phyloP scores from a whole-genome alignment of 257 asterid genomes.

The Rehmannia glutinosa region DNA sequence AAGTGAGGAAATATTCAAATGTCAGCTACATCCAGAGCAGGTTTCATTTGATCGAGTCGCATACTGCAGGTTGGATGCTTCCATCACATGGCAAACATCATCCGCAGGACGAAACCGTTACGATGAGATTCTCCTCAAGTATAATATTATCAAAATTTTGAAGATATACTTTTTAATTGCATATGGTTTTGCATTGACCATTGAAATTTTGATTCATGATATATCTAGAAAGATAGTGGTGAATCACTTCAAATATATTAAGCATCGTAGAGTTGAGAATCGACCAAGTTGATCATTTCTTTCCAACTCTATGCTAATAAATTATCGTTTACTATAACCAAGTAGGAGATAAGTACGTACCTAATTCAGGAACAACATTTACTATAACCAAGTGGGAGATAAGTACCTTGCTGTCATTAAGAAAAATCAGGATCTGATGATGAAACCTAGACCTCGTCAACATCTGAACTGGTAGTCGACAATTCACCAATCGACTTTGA shows the following conservation, averaged over 20 bases:
- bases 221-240: neutral
- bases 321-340: neutral
- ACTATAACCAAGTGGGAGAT: neutral
- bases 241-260: neutral
- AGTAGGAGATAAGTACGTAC: too few relatives aligned
- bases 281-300: neutral
- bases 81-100: neutral
- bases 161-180: too few relatives aligned
- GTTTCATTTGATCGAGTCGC: too few relatives aligned
- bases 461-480: neutral
- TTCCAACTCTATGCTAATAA: neutral
- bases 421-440: neutral
- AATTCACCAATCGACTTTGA: neutral
- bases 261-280: neutral
- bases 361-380: too few relatives aligned
- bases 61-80: too few relatives aligned
- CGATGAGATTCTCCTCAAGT: neutral
- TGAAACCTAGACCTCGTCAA: conserved; percentile 18
- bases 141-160: neutral
- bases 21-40: too few relatives aligned
- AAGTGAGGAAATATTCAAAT: too few relatives aligned
- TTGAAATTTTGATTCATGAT: neutral
- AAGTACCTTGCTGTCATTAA: neutral
- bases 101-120: neutral
- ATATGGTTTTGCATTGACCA: too few relatives aligned